A percentile compares a stretch with the other conserved stretches of the same genome.
Evolutionary conservation across 2,329 filamentous ascomycete species (phyloP).

Genomic region (Trichoderma asperellum): DNA sequence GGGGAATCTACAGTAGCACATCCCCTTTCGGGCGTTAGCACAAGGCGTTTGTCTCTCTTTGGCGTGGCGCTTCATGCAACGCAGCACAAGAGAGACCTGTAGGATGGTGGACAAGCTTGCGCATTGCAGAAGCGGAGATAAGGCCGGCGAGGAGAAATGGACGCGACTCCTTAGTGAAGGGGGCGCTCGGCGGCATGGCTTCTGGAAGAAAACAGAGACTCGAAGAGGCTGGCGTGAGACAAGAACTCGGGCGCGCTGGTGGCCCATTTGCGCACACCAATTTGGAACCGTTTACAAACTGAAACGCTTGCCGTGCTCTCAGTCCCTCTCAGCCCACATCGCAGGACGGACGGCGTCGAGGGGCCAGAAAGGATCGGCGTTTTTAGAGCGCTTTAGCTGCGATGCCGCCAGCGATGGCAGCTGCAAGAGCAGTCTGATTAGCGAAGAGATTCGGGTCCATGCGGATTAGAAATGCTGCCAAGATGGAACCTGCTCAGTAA

Average conservation of each 20-base stretch:
- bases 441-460: not conserved
- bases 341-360: not conserved
- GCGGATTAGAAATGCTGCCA: not conserved
- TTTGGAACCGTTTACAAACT: not conserved
- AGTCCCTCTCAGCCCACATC: not conserved
- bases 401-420: not conserved
- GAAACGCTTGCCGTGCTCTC: not conserved
- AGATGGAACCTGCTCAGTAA: not conserved
- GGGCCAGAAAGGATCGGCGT: not conserved
- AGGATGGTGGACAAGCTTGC: not conserved
- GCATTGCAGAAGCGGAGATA: conserved; percentile 1
- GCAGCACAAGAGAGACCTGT: not conserved
- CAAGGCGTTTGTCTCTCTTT: conserved; percentile 22
- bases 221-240: not conserved
- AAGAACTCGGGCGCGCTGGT: not conserved
- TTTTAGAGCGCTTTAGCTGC: not conserved
- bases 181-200: not conserved
- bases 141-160: not conserved
- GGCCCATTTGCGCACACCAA: not conserved
- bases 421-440: conserved; percentile 3
- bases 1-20: conserved; percentile 8
- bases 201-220: not conserved
- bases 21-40: conserved; percentile 25
- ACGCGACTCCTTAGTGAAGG: not conserved
- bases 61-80: conserved; percentile 24